Conservation (phyloP, 371 early-diverging fungal genomes). For the Batkoa obscura region DNA sequence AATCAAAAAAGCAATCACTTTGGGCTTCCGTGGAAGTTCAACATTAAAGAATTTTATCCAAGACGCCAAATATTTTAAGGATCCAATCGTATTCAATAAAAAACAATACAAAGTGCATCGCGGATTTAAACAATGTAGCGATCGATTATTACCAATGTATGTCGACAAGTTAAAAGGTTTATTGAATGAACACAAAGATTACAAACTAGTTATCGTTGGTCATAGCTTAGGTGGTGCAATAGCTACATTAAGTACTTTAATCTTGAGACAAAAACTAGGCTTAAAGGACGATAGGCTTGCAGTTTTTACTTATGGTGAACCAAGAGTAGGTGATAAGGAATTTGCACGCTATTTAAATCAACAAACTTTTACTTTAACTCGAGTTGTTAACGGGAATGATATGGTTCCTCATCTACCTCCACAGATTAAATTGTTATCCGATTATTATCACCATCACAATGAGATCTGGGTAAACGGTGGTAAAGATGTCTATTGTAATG, state of each 20-base stretch:
- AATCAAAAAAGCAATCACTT: background rate
- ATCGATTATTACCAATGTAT: background rate
- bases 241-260: background rate
- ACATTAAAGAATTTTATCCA: background rate
- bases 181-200: background rate
- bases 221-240: background rate
- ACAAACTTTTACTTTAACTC: background rate
- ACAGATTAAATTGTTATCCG: background rate
- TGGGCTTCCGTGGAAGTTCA: background rate
- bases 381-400: background rate
- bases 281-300: background rate
- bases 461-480: background rate
- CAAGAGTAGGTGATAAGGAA: background rate
- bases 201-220: background rate
- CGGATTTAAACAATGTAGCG: background rate
- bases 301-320: background rate
- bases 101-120: background rate
- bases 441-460: background rate
- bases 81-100: background rate
- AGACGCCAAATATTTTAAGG: background rate
- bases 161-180: background rate
- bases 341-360: background rate
- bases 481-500: background rate
- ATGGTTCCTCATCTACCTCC: background rate
- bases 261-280: background rate